Conservation (phyloP, 768 basidiomycete genomes). For the Lactarius quietus region DNA sequence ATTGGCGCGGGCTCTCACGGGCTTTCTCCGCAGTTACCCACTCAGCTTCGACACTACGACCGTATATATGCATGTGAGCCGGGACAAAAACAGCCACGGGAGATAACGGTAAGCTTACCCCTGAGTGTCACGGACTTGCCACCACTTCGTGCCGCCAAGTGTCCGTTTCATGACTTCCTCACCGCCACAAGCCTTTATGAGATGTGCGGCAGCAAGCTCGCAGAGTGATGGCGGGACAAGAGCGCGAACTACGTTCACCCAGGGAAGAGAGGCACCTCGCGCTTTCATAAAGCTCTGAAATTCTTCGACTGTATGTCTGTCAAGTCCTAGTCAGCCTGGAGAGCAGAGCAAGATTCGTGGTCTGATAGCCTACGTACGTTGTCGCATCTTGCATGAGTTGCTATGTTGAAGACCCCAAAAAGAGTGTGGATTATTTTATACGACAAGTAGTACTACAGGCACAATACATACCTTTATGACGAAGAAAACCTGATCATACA, state of each 20-base stretch:
- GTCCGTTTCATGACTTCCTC: constrained; percentile 62
- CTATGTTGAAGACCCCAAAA: constrained; percentile 33
- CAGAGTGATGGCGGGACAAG: constrained; percentile 71
- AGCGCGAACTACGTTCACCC: constrained; percentile 67
- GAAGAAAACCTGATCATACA: constrained; percentile 76
- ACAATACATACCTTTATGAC: constrained; percentile 57
- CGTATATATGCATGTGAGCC: constrained; percentile 14
- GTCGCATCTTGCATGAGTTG: constrained; percentile 69
- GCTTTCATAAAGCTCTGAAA: constrained; percentile 77
- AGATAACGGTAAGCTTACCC: constrained; percentile 50
- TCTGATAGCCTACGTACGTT: constrained; percentile 50
- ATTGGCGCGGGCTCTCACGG: constrained; percentile 48
- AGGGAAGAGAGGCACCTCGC: constrained; percentile 78
- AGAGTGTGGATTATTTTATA: too few species aligned
- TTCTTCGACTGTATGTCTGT: constrained; percentile 80
- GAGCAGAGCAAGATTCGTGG: neutral
- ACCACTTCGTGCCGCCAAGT: constrained; percentile 92
- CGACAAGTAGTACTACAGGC: too few species aligned
- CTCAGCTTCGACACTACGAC: constrained; percentile 68
- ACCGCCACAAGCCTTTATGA: constrained; percentile 80
- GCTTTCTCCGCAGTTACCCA: constrained; percentile 78
- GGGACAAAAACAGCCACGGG: neutral
- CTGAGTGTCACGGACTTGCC: constrained; percentile 35
- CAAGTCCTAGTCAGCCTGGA: neutral
- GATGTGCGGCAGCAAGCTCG: constrained; percentile 62